phyloP scores from a whole-genome alignment of 257 asterid genomes.

The Capsicum chinense region DNA sequence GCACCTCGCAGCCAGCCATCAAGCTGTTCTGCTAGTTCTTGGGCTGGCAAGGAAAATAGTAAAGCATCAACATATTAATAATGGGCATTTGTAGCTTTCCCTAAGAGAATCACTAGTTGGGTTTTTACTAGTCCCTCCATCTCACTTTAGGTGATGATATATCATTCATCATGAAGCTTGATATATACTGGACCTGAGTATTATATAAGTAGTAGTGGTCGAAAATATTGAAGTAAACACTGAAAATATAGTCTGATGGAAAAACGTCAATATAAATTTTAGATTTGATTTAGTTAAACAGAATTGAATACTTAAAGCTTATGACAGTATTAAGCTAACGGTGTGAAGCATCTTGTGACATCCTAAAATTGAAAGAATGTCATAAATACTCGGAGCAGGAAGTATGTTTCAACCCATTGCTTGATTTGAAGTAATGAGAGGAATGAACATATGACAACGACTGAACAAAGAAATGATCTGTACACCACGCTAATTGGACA shows the following conservation, averaged over 20 bases:
- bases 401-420: background rate
- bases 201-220: background rate
- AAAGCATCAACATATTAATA: background rate
- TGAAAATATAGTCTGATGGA: background rate
- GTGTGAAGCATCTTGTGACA: constrained; percentile 4
- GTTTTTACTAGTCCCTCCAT: constrained; percentile 3
- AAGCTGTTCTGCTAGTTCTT: constrained; percentile 69
- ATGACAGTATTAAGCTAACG: constrained; percentile 10
- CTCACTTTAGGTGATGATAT: background rate
- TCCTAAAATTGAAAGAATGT: background rate
- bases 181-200: background rate
- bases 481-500: background rate
- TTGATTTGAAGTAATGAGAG: constrained; percentile 6
- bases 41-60: constrained; percentile 54
- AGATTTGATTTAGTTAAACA: background rate
- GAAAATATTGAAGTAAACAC: background rate
- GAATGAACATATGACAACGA: constrained; percentile 29
- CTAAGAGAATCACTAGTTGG: constrained; percentile 15
- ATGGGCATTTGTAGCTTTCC: constrained; percentile 32
- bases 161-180: constrained; percentile 20
- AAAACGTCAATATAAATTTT: background rate
- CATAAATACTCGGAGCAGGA: background rate
- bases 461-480: constrained; percentile 17
- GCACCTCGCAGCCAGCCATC: constrained; percentile 82
- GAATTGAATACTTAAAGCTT: constrained; percentile 8